Base-by-base conservation (phyloP, 78 protist genomes). In the Dictyostelium capitatum region DNA sequence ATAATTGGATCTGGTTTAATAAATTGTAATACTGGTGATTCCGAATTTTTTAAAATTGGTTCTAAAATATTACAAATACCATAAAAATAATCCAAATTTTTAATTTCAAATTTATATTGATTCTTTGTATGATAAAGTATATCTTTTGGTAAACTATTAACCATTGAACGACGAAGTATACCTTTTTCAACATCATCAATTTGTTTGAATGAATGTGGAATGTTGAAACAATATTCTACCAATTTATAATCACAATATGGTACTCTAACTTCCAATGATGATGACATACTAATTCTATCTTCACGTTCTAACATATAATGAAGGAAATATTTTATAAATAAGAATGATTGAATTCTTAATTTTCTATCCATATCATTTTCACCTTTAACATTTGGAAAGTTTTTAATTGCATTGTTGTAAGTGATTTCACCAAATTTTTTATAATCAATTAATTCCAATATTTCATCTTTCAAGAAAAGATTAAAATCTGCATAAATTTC, bases 221-320 rank as follows among this genome's bases (percentile, higher is more conserved):
- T 67, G 11, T 67, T 67, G 46, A 41, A 67, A 67, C 75, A 67
- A 32, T 67, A 67, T 17, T 67, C 75, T 2, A 67, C 75, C 48
- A 67, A 67, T 14, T 67, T 67, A 32, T 32, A 67, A 17, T 67
- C 75, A 17, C 75, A 67, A 67, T 67, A 67, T 14, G 75, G 75
- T 0, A 67, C 75, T 12, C 75, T 12, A 32, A 67, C 75, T 67
- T 67, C 75, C 17, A 67, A 32, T 32, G 75, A 67, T 30, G 28
- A n/a, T 12, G 75, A 67, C 75, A 67, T 67, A 28, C 43, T 28
- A 7, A 41, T 32, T 32, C 75, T 67, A 67, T 67, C 75, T 32
- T 67, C 75, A 32, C 75, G 43, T 17, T 67, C 75, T 4, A 67
- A 32, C 75, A 67, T 67, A 67, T 67, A 67, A 0, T 30, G 23